These are phyloP conservation scores for Phylloporus scabripes DNA, from an alignment of 768 basidiomycete species.

Conservation along the genomic window DNA sequence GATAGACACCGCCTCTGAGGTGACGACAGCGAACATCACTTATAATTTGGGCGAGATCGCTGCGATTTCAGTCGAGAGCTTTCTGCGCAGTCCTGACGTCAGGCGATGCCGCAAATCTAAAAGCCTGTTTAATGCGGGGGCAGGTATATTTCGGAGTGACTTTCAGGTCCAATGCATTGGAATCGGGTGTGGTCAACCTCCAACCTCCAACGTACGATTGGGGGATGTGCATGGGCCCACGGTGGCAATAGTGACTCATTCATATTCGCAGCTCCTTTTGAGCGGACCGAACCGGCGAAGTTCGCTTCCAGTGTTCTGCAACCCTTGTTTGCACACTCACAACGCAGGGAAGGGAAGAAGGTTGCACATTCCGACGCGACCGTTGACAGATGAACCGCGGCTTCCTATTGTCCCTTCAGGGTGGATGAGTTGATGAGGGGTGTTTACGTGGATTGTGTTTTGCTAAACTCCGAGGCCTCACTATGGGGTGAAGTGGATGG, in stretches of 20 bases:
- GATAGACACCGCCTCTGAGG: constrained; percentile 14
- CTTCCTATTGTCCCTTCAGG: neutral
- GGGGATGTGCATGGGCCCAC: neutral
- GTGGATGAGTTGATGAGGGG: neutral
- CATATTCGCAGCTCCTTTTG: constrained; percentile 1
- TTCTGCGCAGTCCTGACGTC: constrained; percentile 26
- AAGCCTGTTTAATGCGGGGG: neutral
- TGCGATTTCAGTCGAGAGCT: constrained; percentile 11
- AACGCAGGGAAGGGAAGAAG: neutral
- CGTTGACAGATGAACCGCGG: neutral
- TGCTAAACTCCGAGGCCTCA: neutral
- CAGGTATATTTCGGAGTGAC: neutral
- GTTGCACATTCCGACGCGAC: neutral
- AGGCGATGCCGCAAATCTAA: constrained; percentile 6
- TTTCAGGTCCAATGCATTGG: neutral
- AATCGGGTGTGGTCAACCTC: neutral
- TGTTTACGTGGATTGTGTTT: neutral
- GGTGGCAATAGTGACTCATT: constrained; percentile 9
- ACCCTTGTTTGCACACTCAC: constrained; percentile 3
- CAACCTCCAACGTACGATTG: neutral
- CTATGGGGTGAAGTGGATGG: neutral
- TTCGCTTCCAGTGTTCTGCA: neutral
- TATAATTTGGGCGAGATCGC: constrained; percentile 5
- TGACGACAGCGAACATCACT: constrained; percentile 7
- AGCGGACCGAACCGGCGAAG: constrained; percentile 8